Evolutionary conservation across 2,329 filamentous ascomycete species (phyloP).

Genomic region (Cladophialophora bantiana): DNA sequence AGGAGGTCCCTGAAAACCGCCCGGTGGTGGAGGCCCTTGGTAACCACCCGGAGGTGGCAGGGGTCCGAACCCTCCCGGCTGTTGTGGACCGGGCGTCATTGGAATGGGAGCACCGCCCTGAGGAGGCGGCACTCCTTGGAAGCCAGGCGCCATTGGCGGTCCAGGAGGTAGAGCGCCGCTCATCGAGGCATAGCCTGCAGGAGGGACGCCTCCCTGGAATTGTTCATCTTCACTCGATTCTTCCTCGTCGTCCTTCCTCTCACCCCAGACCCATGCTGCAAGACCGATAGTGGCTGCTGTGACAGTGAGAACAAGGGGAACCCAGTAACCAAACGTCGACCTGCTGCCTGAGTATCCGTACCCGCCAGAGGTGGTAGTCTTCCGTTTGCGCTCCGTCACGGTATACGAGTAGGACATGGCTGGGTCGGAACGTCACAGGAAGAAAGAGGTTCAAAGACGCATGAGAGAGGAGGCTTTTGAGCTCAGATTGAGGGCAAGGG

Average conservation of each 20-base stretch:
- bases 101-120: conserved; percentile 24
- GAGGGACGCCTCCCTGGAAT: conserved; percentile 54
- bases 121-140: conserved; percentile 27
- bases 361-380: conserved; percentile 39
- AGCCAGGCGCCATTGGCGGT: conserved; percentile 41
- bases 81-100: conserved; percentile 38
- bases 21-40: conserved; percentile 41
- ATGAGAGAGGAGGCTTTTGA: not conserved
- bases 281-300: conserved; percentile 86
- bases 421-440: conserved; percentile 1
- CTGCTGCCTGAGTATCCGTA: conserved; percentile 53
- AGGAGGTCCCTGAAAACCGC: conserved; percentile 31
- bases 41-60: conserved; percentile 42
- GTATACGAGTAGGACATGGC: conserved; percentile 39
- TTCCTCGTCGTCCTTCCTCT: conserved; percentile 77
- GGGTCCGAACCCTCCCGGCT: conserved; percentile 40
- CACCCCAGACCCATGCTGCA: conserved; percentile 93
- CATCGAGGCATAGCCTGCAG: conserved; percentile 53
- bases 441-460: not conserved
- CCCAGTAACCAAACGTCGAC: conserved; percentile 73
- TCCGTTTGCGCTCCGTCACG: conserved; percentile 38
- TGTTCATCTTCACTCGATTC: conserved; percentile 60
- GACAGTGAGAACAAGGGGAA: conserved; percentile 84
- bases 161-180: conserved; percentile 44
- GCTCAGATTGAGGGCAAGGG: not conserved